phyloP scores from a whole-genome alignment of 495 filamentous ascomycete species.

The Cenococcum geophilum region DNA sequence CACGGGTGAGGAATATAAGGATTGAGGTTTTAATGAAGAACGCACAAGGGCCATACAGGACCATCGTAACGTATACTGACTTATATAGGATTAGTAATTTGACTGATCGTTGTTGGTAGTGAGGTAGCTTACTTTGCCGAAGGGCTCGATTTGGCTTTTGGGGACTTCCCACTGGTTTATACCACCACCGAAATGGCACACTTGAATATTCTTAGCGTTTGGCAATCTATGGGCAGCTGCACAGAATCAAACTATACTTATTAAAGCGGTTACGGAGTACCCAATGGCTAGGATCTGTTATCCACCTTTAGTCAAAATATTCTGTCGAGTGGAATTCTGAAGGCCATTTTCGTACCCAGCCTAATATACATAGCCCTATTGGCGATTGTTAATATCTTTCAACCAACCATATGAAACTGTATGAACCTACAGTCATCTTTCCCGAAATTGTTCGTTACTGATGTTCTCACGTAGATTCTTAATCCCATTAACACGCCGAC shows the following conservation, averaged over 20 bases:
- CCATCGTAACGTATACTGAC: conserved; percentile 30
- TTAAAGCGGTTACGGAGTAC: conserved; percentile 4
- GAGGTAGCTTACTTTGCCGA: conserved; percentile 9
- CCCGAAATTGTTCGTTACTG: conserved; percentile 38
- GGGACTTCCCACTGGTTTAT: conserved; percentile 29
- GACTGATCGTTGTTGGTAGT: conserved; percentile 9
- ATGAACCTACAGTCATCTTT: conserved; percentile 43
- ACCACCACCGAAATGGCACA: conserved; percentile 20
- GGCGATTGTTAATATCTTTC: background rate
- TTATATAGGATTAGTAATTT: background rate
- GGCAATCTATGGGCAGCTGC: background rate
- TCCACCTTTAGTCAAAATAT: background rate
- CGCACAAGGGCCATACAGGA: conserved; percentile 48
- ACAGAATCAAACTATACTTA: background rate
- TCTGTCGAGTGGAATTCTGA: background rate
- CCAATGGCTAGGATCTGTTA: conserved; percentile 2
- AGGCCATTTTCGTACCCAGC: background rate
- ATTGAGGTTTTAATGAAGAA: conserved; percentile 46
- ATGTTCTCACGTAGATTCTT: conserved; percentile 40
- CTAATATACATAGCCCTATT: background rate
- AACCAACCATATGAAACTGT: conserved; percentile 39
- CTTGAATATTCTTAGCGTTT: background rate
- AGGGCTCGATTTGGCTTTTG: conserved; percentile 2
- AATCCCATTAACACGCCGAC: conserved; percentile 39
- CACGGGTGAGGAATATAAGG: conserved; percentile 45